Evolutionary conservation across 1,139 yeast genomes (phyloP), one percentile per base, ranked within the genome.

Genomic region (Spathaspora sp.): DNA sequence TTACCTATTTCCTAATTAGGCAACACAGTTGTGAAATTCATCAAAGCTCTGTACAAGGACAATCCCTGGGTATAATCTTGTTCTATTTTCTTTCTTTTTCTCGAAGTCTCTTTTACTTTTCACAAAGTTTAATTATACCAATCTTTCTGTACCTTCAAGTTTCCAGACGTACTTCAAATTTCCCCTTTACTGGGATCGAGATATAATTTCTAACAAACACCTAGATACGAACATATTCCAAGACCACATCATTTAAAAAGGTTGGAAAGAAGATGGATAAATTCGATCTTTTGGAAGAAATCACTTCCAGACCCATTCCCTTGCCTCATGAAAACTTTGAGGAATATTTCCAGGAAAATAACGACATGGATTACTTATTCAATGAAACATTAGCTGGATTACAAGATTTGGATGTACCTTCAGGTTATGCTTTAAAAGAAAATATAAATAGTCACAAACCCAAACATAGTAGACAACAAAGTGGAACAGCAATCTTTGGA

Each of bases 401-500:
- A 31, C 78, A 74, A 58, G 83, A 78, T 52, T 66, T 80, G 50
- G 84, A 80, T 52, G 82, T 80, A 31, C 81, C 84, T 0, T 63
- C 72, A 0, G 76, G 76, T 2, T 69, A 62, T 47, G 61, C 52
- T 31, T 47, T 43, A 39, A 54, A 57, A 37, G 17, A 34, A 41
- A 40, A 34, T 33, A 45, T 38, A 20, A 41, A 38, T 38, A 42
- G 46, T 42, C 51, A 42, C 47, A 47, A 46, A 45, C 40, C 44
- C 31, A 63, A 58, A 39, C 79, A 74, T 48, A 58, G 67, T 42
- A 58, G 78, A 42, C 70, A 71, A 49, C 60, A 64, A 27, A 79
- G 84, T 63, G 87, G 86, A 7, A 81, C 87, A 1, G 86, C 86
- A 7, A 82, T 81, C 34, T 82, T 82, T 59, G 87, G 87, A 0